Evolutionary conservation across 2,329 filamentous ascomycete genomes (phyloP).

Genomic region (Curvularia hawaiiensis): DNA sequence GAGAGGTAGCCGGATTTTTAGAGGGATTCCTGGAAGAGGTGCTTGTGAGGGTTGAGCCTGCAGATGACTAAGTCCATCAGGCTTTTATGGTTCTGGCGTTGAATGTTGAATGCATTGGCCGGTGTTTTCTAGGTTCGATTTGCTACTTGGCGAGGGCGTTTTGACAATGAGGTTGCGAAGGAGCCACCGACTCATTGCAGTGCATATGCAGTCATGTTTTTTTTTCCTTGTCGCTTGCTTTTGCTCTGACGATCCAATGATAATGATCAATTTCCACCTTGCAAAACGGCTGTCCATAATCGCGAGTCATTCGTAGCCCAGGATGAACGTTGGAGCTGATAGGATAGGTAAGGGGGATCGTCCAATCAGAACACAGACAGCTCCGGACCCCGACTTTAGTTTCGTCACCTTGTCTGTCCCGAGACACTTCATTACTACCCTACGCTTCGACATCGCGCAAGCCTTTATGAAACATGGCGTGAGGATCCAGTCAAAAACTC

Average conservation of each 20-base stretch:
- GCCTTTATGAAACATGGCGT: conserved; percentile 11
- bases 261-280: background rate
- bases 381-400: conserved; percentile 19
- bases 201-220: background rate
- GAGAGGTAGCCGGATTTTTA: conserved; percentile 84
- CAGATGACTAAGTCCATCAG: conserved; percentile 64
- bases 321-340: background rate
- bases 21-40: conserved; percentile 95
- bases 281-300: background rate
- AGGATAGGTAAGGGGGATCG: background rate
- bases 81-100: conserved; percentile 4
- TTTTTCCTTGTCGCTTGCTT: background rate
- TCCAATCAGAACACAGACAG: conserved; percentile 19
- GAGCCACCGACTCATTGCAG: background rate
- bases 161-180: background rate
- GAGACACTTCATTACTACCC: conserved; percentile 8
- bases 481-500: background rate
- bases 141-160: conserved; percentile 11
- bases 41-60: conserved; percentile 85
- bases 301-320: background rate
- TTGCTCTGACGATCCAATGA: background rate
- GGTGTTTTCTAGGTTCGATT: conserved; percentile 1
- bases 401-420: conserved; percentile 18
- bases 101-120: background rate
- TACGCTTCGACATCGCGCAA: conserved; percentile 16